Percentiles rank a stretch among this genome's conserved stretches.
Evolutionary conservation across 306 rosid species (phyloP).

Genomic region (Trichosanthes truncata): DNA sequence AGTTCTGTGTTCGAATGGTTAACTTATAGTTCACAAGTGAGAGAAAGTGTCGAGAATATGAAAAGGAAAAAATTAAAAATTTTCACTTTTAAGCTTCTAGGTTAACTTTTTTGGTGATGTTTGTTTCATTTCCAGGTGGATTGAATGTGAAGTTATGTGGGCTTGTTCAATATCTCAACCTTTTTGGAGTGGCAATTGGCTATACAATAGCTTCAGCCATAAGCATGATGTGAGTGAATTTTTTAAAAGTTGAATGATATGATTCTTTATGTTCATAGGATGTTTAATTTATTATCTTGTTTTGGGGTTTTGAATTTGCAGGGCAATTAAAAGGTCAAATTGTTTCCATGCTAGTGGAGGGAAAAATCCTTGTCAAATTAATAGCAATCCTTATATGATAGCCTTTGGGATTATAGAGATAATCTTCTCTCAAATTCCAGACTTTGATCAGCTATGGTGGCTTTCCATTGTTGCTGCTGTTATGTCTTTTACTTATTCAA

Average conservation of each 20-base stretch:
- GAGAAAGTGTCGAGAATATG: neutral
- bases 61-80: neutral
- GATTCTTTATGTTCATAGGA: neutral
- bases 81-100: neutral
- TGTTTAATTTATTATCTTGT: neutral
- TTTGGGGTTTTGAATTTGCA: slow-evolving; percentile 19
- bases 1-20: neutral
- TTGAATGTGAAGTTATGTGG: slow-evolving; percentile 59
- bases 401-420: slow-evolving; percentile 59
- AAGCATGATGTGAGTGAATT: slow-evolving; percentile 66
- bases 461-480: slow-evolving; percentile 77
- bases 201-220: slow-evolving; percentile 71
- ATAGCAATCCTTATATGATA: slow-evolving; percentile 66
- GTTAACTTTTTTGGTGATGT: neutral
- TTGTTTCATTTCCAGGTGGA: slow-evolving; percentile 40
- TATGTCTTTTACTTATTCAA: slow-evolving; percentile 78
- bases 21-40: neutral
- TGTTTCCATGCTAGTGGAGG: slow-evolving; percentile 57
- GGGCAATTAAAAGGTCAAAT: slow-evolving; percentile 69
- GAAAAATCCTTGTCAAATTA: slow-evolving; percentile 50
- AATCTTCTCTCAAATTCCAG: slow-evolving; percentile 66
- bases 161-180: slow-evolving; percentile 59
- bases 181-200: slow-evolving; percentile 65
- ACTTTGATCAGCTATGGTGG: slow-evolving; percentile 82
- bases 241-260: neutral